Evolutionary conservation across 768 basidiomycete genomes (phyloP).

Genomic region (Pleurotus sapidus): DNA sequence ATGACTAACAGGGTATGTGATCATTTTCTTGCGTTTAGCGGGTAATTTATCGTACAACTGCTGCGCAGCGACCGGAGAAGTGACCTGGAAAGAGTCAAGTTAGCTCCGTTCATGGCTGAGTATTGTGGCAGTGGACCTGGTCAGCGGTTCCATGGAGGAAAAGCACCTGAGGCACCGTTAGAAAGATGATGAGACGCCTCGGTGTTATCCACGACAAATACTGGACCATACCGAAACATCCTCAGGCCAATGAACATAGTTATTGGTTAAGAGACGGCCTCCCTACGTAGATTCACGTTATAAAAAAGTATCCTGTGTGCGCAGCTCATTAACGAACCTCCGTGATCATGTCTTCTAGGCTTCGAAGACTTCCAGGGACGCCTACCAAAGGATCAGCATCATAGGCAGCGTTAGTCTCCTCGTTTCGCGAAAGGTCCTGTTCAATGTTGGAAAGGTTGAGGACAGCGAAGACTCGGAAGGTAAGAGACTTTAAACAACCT

Average conservation of each 20-base stretch:
- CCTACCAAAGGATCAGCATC: conserved; percentile 58
- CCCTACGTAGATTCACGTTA: conserved; percentile 39
- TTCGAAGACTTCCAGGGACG: conserved; percentile 50
- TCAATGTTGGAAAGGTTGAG: background rate
- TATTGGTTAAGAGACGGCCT: conserved; percentile 43
- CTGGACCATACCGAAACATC: conserved; percentile 50
- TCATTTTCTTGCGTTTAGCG: conserved; percentile 39
- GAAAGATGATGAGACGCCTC: background rate
- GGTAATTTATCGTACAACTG: conserved; percentile 34
- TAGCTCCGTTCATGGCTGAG: background rate
- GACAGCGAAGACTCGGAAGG: background rate
- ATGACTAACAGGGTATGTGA: conserved; percentile 25
- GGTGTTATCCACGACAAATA: no score
- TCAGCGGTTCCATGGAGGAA: conserved; percentile 44
- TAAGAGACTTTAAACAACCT: conserved; percentile 13
- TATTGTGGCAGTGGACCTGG: conserved; percentile 23
- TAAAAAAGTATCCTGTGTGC: background rate
- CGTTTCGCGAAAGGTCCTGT: conserved; percentile 61
- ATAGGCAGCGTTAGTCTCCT: conserved; percentile 46
- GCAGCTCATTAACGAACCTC: conserved; percentile 32
- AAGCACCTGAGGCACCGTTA: conserved; percentile 28
- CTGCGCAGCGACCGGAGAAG: conserved; percentile 31
- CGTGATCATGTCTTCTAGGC: conserved; percentile 59
- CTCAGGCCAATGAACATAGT: conserved; percentile 59
- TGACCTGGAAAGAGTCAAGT: conserved; percentile 28